These are phyloP conservation scores for Sporothrix pallida DNA, from an alignment of 2,329 filamentous ascomycete genomes.

Conservation along the genomic window DNA sequence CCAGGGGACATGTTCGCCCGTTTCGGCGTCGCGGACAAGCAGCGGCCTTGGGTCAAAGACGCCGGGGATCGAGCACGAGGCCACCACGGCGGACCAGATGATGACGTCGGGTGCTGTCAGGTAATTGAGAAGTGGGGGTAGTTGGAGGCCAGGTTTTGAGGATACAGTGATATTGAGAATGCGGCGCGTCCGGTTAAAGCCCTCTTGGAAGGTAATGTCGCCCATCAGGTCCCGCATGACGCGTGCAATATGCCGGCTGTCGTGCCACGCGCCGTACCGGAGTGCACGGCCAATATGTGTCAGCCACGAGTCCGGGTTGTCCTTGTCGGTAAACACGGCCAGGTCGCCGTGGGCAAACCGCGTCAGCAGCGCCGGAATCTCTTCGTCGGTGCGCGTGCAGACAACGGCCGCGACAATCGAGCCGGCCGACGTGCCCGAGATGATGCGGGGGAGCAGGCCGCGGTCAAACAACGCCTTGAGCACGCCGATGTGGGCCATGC, in stretches of 20 bases:
- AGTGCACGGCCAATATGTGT: constrained; percentile 74
- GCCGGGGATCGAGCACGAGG: constrained; percentile 89
- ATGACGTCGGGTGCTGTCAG: constrained; percentile 92
- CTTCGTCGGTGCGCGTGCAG: constrained; percentile 77
- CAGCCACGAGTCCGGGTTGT: constrained; percentile 64
- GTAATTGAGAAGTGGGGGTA: constrained; percentile 88
- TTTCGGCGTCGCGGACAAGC: constrained; percentile 82
- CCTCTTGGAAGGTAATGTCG: constrained; percentile 93
- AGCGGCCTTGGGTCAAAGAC: constrained; percentile 81
- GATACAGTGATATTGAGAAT: constrained; percentile 96
- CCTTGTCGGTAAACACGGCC: constrained; percentile 74
- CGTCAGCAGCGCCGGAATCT: constrained; percentile 72
- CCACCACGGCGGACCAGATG: constrained; percentile 96
- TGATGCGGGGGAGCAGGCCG: constrained; percentile 78
- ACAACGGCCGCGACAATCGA: constrained; percentile 84
- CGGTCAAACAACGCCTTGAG: constrained; percentile 79
- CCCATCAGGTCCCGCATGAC: constrained; percentile 83
- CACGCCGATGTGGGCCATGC: constrained; percentile 91
- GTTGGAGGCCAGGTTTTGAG: constrained; percentile 82
- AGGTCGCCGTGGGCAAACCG: constrained; percentile 81
- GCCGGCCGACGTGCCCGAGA: constrained; percentile 85
- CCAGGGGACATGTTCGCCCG: constrained; percentile 79
- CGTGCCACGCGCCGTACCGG: constrained; percentile 83
- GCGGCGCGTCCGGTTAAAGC: constrained; percentile 89
- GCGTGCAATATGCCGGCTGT: constrained; percentile 78